These are phyloP conservation scores for Picea sitchensis DNA, from an alignment of 75 land plant species.

Conservation along the genomic window DNA sequence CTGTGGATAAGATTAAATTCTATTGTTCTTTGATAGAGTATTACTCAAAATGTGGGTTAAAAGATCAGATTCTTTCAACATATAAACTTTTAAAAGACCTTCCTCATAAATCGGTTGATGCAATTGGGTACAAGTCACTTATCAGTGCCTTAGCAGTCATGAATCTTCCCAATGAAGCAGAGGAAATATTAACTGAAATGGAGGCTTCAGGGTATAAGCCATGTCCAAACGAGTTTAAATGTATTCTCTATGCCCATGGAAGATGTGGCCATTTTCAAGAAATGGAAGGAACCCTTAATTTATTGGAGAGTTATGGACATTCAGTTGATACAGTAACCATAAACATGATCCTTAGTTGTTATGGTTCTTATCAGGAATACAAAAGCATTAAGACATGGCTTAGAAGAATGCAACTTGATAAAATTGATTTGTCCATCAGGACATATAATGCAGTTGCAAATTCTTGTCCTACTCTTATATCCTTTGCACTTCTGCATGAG, in stretches of 20 bases:
- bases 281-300: conserved; percentile 34
- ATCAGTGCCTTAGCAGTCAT: conserved; percentile 41
- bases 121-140: conserved; percentile 37
- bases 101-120: conserved; percentile 22
- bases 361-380: conserved; percentile 34
- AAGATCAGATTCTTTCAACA: conserved; percentile 20
- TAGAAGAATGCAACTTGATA: conserved; percentile 29
- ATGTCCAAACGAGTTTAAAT: conserved; percentile 41
- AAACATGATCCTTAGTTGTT: conserved; percentile 63
- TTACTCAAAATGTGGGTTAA: conserved; percentile 31
- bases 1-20: conserved; percentile 24
- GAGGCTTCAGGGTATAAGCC: conserved; percentile 30
- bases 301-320: conserved; percentile 34
- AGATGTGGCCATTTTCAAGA: conserved; percentile 44
- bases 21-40: conserved; percentile 49
- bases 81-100: conserved; percentile 14
- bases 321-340: conserved; percentile 50
- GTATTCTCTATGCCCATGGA: conserved; percentile 48
- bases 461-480: conserved; percentile 42
- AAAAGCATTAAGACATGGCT: conserved; percentile 40
- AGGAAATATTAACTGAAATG: conserved; percentile 44
- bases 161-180: conserved; percentile 42
- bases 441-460: conserved; percentile 70
- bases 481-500: conserved; percentile 10
- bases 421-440: conserved; percentile 37